Percentiles rank a stretch among this genome's conserved stretches.
Evolutionary conservation across 108 stramenopile species (phyloP).

Genomic region (Stephanodiscus triporus): DNA sequence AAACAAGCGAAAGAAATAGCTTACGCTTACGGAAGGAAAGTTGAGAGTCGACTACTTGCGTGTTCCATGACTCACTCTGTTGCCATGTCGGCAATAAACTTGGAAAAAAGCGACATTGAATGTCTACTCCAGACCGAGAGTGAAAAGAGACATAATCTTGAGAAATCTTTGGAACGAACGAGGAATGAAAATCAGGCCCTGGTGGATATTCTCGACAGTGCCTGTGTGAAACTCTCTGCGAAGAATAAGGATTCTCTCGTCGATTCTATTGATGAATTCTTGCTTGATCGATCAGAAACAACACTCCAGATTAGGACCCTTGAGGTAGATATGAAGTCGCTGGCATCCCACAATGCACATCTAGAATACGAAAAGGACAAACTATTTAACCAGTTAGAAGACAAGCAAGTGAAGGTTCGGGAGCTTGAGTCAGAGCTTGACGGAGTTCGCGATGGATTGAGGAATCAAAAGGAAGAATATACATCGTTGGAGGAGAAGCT

Average conservation of each 20-base stretch:
- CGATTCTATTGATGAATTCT: conserved; percentile 32
- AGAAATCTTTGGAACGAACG: conserved; percentile 12
- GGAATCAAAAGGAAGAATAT: conserved; percentile 3
- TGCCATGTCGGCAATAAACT: conserved; percentile 14
- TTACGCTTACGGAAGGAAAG: conserved; percentile 13
- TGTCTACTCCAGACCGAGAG: conserved; percentile 20
- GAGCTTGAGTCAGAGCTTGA: conserved; percentile 12
- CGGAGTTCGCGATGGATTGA: not conserved
- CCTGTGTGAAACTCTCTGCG: conserved; percentile 28
- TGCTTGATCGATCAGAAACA: conserved; percentile 26
- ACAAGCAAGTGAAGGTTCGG: conserved; percentile 5
- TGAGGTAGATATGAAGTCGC: conserved; percentile 18
- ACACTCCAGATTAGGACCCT: conserved; percentile 25
- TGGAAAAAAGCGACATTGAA: conserved; percentile 24
- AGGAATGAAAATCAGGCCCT: conserved; percentile 6
- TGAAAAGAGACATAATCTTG: conserved; percentile 19
- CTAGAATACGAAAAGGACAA: conserved; percentile 23
- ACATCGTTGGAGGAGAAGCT: conserved; percentile 6
- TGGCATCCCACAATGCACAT: conserved; percentile 14
- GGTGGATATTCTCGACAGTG: conserved; percentile 5
- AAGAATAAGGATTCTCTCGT: conserved; percentile 21
- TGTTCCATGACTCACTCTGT: conserved; percentile 37
- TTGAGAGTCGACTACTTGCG: conserved; percentile 26
- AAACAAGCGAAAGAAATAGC: conserved; percentile 22
- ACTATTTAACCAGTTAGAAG: conserved; percentile 8